Evolutionary conservation across 1,284 basidiomycete species (phyloP).

Genomic region (Grifola frondosa): DNA sequence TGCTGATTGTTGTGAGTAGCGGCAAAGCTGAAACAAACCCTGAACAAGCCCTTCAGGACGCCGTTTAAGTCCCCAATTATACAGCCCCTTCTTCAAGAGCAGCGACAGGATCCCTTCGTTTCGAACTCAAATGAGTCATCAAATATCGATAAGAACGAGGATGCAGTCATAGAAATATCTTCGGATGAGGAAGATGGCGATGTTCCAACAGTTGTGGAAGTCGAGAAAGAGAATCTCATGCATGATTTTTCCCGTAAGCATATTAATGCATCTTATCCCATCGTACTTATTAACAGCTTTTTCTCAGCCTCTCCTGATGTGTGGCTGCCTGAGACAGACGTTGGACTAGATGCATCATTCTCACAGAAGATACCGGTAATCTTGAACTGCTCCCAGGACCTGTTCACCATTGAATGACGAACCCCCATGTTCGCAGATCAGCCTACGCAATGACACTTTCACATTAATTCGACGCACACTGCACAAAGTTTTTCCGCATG

Average conservation of each 20-base stretch:
- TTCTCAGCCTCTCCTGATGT: slow-evolving; percentile 28
- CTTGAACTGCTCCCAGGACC: slow-evolving; percentile 11
- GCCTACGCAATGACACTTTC: slow-evolving; percentile 32
- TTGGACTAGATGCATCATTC: slow-evolving; percentile 53
- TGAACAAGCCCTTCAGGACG: slow-evolving; percentile 52
- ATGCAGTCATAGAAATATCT: too few relatives aligned
- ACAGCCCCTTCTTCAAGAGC: too few relatives aligned
- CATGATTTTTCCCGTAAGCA: neutral
- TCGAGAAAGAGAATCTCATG: neutral
- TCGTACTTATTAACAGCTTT: neutral
- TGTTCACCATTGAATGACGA: neutral
- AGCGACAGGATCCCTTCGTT: too few relatives aligned
- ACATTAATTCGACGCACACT: slow-evolving; percentile 34
- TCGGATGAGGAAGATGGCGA: neutral
- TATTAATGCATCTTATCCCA: neutral
- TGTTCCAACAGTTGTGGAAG: neutral
- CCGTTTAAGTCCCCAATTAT: slow-evolving; percentile 30
- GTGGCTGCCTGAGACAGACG: slow-evolving; percentile 40
- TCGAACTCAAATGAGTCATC: too few relatives aligned
- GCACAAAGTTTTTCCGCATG: slow-evolving; percentile 33
- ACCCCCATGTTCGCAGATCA: slow-evolving; percentile 23
- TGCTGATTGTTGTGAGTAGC: slow-evolving; percentile 27
- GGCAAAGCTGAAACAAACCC: slow-evolving; percentile 45
- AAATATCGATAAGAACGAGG: too few relatives aligned
- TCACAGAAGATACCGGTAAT: slow-evolving; percentile 64